Evolutionary conservation across 2,329 filamentous ascomycete genomes (phyloP).

Genomic region (Pseudodiploospora longispora): DNA sequence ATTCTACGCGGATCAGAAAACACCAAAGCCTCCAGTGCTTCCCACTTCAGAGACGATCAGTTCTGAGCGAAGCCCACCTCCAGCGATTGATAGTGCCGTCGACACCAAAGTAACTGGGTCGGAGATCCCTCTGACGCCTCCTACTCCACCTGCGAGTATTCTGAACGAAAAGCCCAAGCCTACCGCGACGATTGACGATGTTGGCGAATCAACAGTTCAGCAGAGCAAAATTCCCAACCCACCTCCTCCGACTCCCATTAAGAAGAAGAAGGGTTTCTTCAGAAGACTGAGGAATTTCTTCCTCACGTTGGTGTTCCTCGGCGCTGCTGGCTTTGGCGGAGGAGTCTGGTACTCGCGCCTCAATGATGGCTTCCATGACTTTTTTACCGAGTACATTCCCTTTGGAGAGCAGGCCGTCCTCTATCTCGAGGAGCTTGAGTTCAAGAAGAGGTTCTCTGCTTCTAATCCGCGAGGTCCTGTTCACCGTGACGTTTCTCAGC

Average conservation of each 20-base stretch:
- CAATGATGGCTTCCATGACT: conserved; percentile 97
- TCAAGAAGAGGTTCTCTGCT: conserved; percentile 71
- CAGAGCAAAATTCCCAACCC: conserved; percentile 18
- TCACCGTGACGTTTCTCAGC: conserved; percentile 50
- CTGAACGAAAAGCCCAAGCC: conserved; percentile 8
- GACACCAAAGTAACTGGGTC: conserved; percentile 8
- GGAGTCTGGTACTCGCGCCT: conserved; percentile 88
- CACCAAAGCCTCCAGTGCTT: conserved; percentile 43
- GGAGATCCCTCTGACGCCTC: conserved; percentile 7
- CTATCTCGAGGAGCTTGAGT: conserved; percentile 92
- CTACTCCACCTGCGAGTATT: conserved; percentile 3
- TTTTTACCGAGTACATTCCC: conserved; percentile 95
- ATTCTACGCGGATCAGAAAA: conserved; percentile 48
- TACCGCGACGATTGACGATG: conserved; percentile 13
- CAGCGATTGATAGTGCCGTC: conserved; percentile 17
- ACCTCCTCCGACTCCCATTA: conserved; percentile 29
- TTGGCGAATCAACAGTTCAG: conserved; percentile 9
- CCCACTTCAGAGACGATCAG: conserved; percentile 47
- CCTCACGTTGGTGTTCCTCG: conserved; percentile 67
- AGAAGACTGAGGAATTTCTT: conserved; percentile 71
- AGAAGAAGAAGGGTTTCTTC: conserved; percentile 56
- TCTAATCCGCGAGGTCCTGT: conserved; percentile 36
- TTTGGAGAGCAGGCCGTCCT: conserved; percentile 91
- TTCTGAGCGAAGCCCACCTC: conserved; percentile 35
- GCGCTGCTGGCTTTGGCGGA: conserved; percentile 71